Base-by-base conservation (phyloP, 2,329 filamentous ascomycete genomes). In the Trichophyton rubrum region DNA sequence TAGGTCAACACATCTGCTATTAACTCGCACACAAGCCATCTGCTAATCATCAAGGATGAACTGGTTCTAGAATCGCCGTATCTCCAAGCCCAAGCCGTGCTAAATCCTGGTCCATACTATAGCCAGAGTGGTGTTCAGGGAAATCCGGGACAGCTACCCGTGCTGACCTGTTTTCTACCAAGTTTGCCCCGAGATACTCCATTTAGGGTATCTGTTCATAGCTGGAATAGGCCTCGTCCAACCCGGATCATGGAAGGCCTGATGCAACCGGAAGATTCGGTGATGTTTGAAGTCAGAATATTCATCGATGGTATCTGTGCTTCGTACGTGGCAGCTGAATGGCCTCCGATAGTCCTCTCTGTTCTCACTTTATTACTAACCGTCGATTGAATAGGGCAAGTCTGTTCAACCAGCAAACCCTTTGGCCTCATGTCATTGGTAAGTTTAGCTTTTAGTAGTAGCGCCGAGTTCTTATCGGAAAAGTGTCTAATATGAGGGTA, bases 131-230 rank as follows among this genome's bases (percentile, higher is more conserved):
- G 45, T 13, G 20, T 27, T 5, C 45, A 49, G 45, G 67, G 66
- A 1, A 68, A 67, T 40, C 59, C 68, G 8, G 70, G 72, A 3
- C 70, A 76, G 57, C 67, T 88, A n/a, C 87, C 87, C 1, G 83
- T 83, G 11, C 78, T 91, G 66, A 87, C 85, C 15, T 85, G 82
- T 63, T 92, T 89, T 69, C 78, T 90, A 51, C 85, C 87, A 1
- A 86, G 84, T 62, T 75, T 90, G 8, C 67, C 77, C 2, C 69
- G 75, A 0, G 82, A 82, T 24, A 76, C 75, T 30, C 78, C 82
- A 0, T 91, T 90, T 71, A 82, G 85, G 63, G 79, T 91, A 57
- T 91, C 88, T 1, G 78, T 92, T 56, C 88, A 91, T 72, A 85
- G 81, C 61, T 92, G 88, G 88, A 79, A 80, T 15, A 78, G 76